phyloP scores from a whole-genome alignment of 805 yeast genomes.

The Starmerella stigmatis region DNA sequence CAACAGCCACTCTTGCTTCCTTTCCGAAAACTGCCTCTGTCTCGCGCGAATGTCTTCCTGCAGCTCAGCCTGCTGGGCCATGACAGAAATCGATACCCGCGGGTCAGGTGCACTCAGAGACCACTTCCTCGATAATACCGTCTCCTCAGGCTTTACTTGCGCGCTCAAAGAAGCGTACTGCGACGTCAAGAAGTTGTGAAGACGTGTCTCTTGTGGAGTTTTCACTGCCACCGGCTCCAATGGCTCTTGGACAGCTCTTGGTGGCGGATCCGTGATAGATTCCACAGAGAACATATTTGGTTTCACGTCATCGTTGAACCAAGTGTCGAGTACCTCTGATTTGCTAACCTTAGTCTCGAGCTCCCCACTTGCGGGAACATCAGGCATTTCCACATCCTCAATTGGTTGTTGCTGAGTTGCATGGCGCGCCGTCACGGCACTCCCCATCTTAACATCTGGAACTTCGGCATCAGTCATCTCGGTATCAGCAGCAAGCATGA shows the following conservation, averaged over 20 bases:
- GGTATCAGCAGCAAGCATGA: not conserved
- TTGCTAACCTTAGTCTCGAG: too few species aligned
- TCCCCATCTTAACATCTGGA: too few species aligned
- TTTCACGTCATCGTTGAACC: not conserved
- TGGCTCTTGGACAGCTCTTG: not conserved
- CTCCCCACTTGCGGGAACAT: too few species aligned
- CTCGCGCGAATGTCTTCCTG: not conserved
- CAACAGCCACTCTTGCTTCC: not conserved
- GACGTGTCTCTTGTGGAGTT: conserved; percentile 1
- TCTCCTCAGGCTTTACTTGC: not conserved
- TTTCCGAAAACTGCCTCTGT: not conserved
- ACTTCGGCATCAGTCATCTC: not conserved
- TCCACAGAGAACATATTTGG: not conserved
- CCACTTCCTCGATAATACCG: not conserved
- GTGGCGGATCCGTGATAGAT: not conserved
- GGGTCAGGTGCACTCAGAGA: not conserved
- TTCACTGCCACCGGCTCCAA: not conserved
- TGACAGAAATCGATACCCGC: not conserved
- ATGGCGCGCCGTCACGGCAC: too few species aligned
- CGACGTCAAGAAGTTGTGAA: not conserved
- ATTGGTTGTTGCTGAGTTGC: too few species aligned
- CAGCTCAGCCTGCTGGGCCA: not conserved
- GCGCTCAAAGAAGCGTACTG: not conserved
- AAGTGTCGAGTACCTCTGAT: too few species aligned
- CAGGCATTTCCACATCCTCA: too few species aligned